A percentile compares a stretch with the other conserved stretches of the same genome.
These are phyloP conservation scores for Solanum tacnaense DNA, from an alignment of 257 asterid genomes.

Conservation along the genomic window DNA sequence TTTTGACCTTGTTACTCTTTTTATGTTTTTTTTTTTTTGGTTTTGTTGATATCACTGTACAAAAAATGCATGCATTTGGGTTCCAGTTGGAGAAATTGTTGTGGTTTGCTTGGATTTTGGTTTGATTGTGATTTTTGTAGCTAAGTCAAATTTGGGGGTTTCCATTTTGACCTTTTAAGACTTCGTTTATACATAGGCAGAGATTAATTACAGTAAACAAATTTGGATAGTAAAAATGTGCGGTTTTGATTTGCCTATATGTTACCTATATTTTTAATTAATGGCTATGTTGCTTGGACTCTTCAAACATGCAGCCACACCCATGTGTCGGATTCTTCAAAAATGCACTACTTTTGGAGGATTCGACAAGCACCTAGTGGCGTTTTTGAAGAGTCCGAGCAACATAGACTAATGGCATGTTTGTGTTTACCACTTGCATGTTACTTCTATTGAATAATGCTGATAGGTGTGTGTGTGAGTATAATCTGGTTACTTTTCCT, in stretches of 20 bases:
- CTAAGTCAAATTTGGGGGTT: conserved; percentile 25
- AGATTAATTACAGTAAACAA: background rate
- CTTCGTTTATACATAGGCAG: background rate
- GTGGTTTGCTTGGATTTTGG: conserved; percentile 23
- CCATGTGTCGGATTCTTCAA: background rate
- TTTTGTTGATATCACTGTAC: background rate
- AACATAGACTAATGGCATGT: background rate
- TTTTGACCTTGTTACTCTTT: background rate
- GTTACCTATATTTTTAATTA: background rate
- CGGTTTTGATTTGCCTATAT: background rate
- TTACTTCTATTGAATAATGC: background rate
- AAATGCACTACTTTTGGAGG: background rate
- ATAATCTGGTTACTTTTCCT: background rate
- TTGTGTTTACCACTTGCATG: background rate
- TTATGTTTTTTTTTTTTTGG: background rate
- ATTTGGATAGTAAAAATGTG: conserved; percentile 46
- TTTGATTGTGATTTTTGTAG: conserved; percentile 14
- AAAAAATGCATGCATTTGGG: conserved; percentile 19
- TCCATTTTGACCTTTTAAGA: background rate
- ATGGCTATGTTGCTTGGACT: background rate
- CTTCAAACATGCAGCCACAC: background rate
- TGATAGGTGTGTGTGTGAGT: background rate
- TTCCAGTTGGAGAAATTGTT: conserved; percentile 7
- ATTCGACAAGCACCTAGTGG: background rate
- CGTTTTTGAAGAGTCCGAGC: background rate